These are phyloP conservation scores for Albizia julibrissin DNA, from an alignment of 306 rosid species.

Conservation along the genomic window DNA sequence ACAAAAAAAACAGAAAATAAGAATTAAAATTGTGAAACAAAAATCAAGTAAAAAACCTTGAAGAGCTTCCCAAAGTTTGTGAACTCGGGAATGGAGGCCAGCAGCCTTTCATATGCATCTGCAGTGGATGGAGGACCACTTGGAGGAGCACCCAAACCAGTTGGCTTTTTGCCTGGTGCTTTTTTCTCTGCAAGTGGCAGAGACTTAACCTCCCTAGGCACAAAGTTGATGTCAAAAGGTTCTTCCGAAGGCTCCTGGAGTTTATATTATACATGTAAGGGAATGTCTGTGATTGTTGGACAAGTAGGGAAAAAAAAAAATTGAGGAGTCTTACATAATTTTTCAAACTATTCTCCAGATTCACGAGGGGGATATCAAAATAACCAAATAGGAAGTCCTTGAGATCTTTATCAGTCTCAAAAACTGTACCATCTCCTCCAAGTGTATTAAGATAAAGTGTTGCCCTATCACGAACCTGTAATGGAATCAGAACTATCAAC, in stretches of 20 bases:
- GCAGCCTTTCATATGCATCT: conserved; percentile 81
- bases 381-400: conserved; percentile 83
- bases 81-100: conserved; percentile 75
- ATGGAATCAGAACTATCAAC: conserved; percentile 27
- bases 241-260: conserved; percentile 89
- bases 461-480: conserved; percentile 97
- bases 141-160: conserved; percentile 85
- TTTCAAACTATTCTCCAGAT: conserved; percentile 89
- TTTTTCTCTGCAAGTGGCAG: conserved; percentile 94
- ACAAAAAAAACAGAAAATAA: conserved; percentile 23
- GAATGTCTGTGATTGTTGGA: conserved; percentile 11
- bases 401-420: conserved; percentile 70
- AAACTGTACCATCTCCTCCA: conserved; percentile 74
- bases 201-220: conserved; percentile 85
- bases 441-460: conserved; percentile 85
- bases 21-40: conserved; percentile 25
- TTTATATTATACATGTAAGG: conserved; percentile 43
- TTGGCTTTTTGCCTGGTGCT: conserved; percentile 85
- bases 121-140: conserved; percentile 71
- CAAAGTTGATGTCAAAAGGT: conserved; percentile 79
- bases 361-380: conserved; percentile 83
- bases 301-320: conserved; percentile 25
- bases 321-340: conserved; percentile 58
- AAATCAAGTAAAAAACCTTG: conserved; percentile 57
- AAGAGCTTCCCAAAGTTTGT: conserved; percentile 81